Conservation (phyloP, 805 yeast species). For the Metschnikowia henanensis region DNA sequence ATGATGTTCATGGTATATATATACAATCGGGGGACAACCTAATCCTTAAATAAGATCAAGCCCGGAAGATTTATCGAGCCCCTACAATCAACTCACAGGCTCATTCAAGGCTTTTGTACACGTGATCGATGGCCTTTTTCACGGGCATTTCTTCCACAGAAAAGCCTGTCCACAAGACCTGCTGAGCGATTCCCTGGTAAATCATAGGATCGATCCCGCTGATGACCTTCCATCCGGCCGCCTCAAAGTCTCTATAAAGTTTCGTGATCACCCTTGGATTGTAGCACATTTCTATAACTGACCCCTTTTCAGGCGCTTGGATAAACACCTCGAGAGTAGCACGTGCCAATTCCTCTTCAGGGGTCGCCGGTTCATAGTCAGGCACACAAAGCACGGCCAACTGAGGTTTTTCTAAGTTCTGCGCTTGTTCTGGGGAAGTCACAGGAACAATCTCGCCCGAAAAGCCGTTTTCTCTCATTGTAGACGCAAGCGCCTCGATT, state of each 20-base stretch:
- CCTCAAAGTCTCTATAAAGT: conserved; percentile 25
- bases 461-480: conserved; percentile 25
- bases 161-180: conserved; percentile 32
- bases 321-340: conserved; percentile 28
- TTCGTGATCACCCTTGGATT: conserved; percentile 29
- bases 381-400: conserved; percentile 32
- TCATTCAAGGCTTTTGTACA: conserved; percentile 14
- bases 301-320: conserved; percentile 20
- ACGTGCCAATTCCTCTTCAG: conserved; percentile 25
- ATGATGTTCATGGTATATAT: too few species aligned
- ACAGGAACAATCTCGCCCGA: conserved; percentile 27
- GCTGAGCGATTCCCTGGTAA: conserved; percentile 33
- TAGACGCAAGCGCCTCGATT: conserved; percentile 20
- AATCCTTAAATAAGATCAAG: too few species aligned
- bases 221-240: conserved; percentile 28
- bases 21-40: too few species aligned
- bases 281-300: conserved; percentile 38
- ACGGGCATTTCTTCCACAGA: conserved; percentile 25
- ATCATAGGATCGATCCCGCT: conserved; percentile 33
- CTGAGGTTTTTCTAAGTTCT: conserved; percentile 18
- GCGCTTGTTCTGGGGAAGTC: conserved; percentile 25
- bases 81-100: too few species aligned
- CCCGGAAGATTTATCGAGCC: too few species aligned
- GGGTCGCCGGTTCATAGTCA: conserved; percentile 25
- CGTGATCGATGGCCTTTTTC: conserved; percentile 21